phyloP scores from a whole-genome alignment of 371 early-diverging fungal species.

The Aphelidium insulamus region DNA sequence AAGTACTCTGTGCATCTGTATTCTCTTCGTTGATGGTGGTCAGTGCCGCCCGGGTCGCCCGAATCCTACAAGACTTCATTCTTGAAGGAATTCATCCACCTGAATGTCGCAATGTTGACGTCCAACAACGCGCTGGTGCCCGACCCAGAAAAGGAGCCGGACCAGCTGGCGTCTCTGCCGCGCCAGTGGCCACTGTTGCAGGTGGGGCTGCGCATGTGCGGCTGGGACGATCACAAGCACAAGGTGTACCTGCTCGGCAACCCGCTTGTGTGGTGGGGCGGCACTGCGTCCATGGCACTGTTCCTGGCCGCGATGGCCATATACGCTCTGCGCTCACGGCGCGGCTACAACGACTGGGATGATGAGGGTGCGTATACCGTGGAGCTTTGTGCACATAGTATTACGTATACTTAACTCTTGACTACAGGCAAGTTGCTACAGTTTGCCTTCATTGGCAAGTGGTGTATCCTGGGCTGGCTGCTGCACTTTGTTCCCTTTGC shows the following conservation, averaged over 20 bases:
- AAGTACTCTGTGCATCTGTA: constrained; percentile 4
- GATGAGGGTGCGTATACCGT: no score
- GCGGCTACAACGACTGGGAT: constrained; percentile 40
- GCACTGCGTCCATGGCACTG: constrained; percentile 35
- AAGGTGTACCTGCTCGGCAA: constrained; percentile 95
- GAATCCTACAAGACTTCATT: constrained; percentile 43
- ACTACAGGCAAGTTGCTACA: constrained; percentile 39
- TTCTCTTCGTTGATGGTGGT: constrained; percentile 5
- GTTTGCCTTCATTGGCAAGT: constrained; percentile 44
- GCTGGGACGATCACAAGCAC: constrained; percentile 71
- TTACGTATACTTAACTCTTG: no score
- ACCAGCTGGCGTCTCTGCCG: constrained; percentile 66
- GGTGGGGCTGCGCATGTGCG: constrained; percentile 89
- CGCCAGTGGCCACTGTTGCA: constrained; percentile 83
- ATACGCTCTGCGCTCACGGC: constrained; percentile 35
- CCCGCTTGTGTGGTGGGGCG: constrained; percentile 87
- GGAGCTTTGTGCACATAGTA: no score
- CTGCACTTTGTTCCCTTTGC: constrained; percentile 94
- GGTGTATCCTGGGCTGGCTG: constrained; percentile 67
- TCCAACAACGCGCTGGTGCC: constrained; percentile 94
- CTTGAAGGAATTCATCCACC: constrained; percentile 66
- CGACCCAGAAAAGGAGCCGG: constrained; percentile 82
- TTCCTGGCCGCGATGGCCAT: constrained; percentile 16
- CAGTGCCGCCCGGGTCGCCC: constrained; percentile 32
- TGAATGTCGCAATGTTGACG: constrained; percentile 94